phyloP scores from a whole-genome alignment of 1,139 yeast genomes.

The Pichia sp. region DNA sequence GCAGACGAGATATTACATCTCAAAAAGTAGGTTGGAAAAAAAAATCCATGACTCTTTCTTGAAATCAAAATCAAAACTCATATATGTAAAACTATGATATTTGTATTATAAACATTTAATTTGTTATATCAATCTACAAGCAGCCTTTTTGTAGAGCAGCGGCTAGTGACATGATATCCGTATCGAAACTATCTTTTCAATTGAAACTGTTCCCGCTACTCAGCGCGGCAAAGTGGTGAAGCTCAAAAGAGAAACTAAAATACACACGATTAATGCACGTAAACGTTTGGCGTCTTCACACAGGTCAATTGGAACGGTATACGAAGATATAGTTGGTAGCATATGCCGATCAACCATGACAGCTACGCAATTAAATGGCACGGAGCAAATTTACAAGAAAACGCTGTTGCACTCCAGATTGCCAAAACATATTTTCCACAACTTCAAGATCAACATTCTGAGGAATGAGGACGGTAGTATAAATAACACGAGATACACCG shows the following conservation, averaged over 20 bases:
- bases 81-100: no score
- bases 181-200: no score
- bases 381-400: conserved; percentile 1
- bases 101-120: no score
- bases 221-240: not conserved
- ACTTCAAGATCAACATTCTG: conserved; percentile 22
- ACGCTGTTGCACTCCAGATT: conserved; percentile 11
- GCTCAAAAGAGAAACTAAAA: not conserved
- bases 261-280: no score
- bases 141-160: no score
- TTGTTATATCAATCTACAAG: no score
- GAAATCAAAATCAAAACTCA: no score
- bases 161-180: no score
- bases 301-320: no score
- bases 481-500: conserved; percentile 7
- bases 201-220: not conserved
- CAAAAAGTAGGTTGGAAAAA: not conserved
- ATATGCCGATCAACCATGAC: no score
- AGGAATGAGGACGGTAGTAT: conserved; percentile 10
- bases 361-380: not conserved
- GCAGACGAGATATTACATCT: not conserved
- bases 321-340: not conserved
- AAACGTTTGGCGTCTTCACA: not conserved
- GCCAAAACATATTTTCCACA: conserved; percentile 13
- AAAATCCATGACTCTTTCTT: no score